These are phyloP conservation scores for Yarrowia sp. DNA, from an alignment of 805 yeast genomes.

Conservation along the genomic window DNA sequence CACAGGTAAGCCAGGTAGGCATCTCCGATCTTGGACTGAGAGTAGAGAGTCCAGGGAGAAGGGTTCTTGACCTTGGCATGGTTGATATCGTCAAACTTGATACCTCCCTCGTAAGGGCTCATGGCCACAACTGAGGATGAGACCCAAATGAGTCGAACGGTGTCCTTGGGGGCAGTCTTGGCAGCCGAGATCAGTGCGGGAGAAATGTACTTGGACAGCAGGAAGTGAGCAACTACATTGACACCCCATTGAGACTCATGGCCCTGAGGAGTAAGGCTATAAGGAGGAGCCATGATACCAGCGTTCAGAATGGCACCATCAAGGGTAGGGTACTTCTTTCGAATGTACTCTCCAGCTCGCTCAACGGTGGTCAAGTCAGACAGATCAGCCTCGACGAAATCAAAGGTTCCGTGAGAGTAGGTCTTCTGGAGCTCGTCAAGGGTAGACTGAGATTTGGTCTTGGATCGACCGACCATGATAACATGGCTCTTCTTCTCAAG, in stretches of 20 bases:
- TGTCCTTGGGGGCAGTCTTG: constrained; percentile 45
- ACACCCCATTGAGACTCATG: constrained; percentile 57
- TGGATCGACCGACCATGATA: constrained; percentile 19
- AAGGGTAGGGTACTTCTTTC: constrained; percentile 15
- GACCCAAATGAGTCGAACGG: constrained; percentile 57
- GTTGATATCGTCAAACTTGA: constrained; percentile 51
- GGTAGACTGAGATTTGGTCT: constrained; percentile 14
- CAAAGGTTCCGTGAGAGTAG: constrained; percentile 14
- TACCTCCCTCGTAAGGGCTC: constrained; percentile 49
- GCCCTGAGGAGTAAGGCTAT: constrained; percentile 54
- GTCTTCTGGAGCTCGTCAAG: constrained; percentile 10
- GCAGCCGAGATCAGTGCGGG: constrained; percentile 53
- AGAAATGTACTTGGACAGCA: constrained; percentile 53
- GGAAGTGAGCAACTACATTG: constrained; percentile 57
- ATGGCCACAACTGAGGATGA: constrained; percentile 53
- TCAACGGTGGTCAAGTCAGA: constrained; percentile 17
- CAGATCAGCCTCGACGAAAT: constrained; percentile 35
- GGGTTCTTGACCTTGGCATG: constrained; percentile 42
- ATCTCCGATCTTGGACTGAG: constrained; percentile 56
- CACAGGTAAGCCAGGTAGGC: constrained; percentile 53
- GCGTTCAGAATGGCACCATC: constrained; percentile 53
- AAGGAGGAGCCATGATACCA: constrained; percentile 55
- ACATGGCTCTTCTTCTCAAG: constrained; percentile 14
- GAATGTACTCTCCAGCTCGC: constrained; percentile 16
- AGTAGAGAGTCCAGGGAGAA: constrained; percentile 48